Conservation (phyloP, 768 basidiomycete species). For the Pisolithus sp. region DNA sequence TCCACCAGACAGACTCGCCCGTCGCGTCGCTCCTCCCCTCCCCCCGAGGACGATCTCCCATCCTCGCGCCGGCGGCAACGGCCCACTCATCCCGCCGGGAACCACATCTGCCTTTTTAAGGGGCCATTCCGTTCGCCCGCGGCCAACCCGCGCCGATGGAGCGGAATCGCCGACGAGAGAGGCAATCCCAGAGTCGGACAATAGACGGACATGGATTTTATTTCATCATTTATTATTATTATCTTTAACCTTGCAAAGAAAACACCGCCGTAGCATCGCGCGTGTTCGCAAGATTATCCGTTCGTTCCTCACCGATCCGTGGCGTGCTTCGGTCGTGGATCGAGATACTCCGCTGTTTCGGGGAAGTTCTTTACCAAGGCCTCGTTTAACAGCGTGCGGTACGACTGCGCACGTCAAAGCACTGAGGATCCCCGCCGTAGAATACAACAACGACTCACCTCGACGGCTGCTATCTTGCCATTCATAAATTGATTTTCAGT, state of each 20-base stretch:
- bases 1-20: not conserved
- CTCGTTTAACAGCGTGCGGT: constrained; percentile 59
- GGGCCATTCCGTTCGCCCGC: not conserved
- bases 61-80: not conserved
- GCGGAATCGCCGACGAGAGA: not conserved
- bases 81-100: not conserved
- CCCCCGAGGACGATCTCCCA: not conserved
- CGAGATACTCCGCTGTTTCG: constrained; percentile 33
- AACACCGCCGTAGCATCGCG: no score
- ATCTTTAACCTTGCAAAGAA: no score
- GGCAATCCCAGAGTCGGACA: not conserved
- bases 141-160: not conserved
- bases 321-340: constrained; percentile 3
- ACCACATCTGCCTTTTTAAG: not conserved
- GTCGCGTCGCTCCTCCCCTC: not conserved
- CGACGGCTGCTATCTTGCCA: constrained; percentile 75
- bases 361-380: constrained; percentile 70
- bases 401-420: constrained; percentile 45
- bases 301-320: not conserved
- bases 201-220: not conserved
- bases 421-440: constrained; percentile 1
- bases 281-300: no score
- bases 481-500: constrained; percentile 92
- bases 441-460: constrained; percentile 33
- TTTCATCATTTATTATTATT: no score